Evolutionary conservation across 1,139 yeast species (phyloP).

Genomic region (Pichiaceae sp.): DNA sequence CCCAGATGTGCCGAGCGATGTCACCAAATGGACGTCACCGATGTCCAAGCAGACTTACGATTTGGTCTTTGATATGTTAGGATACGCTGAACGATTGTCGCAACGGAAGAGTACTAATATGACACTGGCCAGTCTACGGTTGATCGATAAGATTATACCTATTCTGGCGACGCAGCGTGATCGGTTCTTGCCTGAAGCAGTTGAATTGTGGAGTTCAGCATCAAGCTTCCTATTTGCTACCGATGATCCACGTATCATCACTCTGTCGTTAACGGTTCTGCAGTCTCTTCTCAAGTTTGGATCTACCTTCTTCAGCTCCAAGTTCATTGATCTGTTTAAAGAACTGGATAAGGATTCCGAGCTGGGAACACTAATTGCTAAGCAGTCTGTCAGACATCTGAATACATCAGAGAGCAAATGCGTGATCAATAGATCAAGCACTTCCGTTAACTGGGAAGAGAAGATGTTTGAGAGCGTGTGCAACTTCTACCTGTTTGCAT

Average conservation of each 20-base stretch:
- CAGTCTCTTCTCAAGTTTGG: conserved; percentile 31
- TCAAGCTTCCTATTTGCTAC: conserved; percentile 29
- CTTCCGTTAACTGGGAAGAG: conserved; percentile 24
- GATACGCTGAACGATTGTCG: conserved; percentile 62
- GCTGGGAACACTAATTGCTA: not conserved
- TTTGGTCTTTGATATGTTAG: conserved; percentile 51
- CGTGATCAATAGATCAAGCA: conserved; percentile 16
- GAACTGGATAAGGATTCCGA: conserved; percentile 11
- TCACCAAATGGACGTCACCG: conserved; percentile 52
- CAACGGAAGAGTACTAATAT: conserved; percentile 59
- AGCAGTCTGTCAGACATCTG: conserved; percentile 3
- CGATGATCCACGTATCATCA: conserved; percentile 28
- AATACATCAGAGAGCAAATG: conserved; percentile 1
- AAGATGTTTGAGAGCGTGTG: conserved; percentile 21
- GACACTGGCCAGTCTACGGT: conserved; percentile 45
- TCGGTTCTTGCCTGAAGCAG: conserved; percentile 57
- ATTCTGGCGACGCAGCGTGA: conserved; percentile 54
- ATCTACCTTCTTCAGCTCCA: conserved; percentile 42
- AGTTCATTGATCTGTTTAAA: conserved; percentile 33
- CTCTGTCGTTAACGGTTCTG: conserved; percentile 29
- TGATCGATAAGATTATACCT: conserved; percentile 45
- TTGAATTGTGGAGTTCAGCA: conserved; percentile 61
- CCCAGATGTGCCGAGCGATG: conserved; percentile 8
- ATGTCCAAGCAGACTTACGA: conserved; percentile 52
- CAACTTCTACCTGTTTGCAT: conserved; percentile 18